Conservation (phyloP, 371 early-diverging fungal species). For the Mycotypha africana region DNA sequence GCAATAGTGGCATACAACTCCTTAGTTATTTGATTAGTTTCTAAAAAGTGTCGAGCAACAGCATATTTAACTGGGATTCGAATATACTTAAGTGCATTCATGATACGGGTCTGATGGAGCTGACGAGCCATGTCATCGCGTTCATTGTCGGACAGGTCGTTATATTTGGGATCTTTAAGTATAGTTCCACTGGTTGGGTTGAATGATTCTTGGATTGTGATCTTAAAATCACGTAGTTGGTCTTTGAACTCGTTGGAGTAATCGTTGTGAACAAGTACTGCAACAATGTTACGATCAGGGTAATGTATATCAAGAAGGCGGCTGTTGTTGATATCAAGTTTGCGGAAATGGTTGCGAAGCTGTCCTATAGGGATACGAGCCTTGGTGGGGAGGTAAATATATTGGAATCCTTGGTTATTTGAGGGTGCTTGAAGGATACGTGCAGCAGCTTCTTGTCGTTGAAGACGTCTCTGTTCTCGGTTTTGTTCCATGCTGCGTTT, state of each 20-base stretch:
- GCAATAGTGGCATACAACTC: no score
- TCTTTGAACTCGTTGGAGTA: background rate
- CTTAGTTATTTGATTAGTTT: background rate
- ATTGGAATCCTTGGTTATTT: background rate
- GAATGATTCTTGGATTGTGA: background rate
- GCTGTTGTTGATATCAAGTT: background rate
- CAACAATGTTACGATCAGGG: conserved; percentile 1
- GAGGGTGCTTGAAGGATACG: background rate
- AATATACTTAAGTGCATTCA: background rate
- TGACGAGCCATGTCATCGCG: background rate
- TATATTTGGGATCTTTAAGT: background rate
- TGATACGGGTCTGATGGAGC: background rate
- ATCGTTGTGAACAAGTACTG: background rate
- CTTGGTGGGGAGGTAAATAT: background rate
- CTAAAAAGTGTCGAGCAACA: background rate
- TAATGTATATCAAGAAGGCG: conserved; percentile 1
- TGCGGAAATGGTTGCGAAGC: background rate
- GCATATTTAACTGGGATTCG: background rate
- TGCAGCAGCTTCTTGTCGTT: background rate
- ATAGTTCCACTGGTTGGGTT: background rate
- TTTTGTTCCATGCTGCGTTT: background rate
- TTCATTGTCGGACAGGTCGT: background rate
- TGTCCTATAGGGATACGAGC: background rate
- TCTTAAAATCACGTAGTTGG: background rate
- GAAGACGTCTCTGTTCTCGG: background rate